These are phyloP conservation scores for Rhizophagus prolifer DNA, from an alignment of 192 early-diverging fungal genomes.

Conservation along the genomic window DNA sequence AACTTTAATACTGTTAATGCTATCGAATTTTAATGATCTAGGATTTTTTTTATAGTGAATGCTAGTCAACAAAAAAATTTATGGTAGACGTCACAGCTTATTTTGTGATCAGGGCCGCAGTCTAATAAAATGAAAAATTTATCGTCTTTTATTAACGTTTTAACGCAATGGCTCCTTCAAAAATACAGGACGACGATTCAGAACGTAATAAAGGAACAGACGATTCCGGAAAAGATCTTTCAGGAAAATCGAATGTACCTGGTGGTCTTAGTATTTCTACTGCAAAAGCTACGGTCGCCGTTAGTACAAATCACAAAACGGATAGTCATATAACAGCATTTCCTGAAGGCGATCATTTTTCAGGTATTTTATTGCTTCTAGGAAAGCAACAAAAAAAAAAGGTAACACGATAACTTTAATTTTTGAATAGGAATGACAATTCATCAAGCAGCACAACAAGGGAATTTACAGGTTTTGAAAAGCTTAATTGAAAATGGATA, in stretches of 20 bases:
- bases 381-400: not conserved
- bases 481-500: conserved; percentile 58
- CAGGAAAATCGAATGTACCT: not conserved
- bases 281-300: conserved; percentile 13
- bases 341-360: not conserved
- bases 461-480: conserved; percentile 57
- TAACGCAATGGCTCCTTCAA: not conserved
- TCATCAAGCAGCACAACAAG: conserved; percentile 73
- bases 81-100: too few relatives aligned
- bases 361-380: conserved; percentile 1
- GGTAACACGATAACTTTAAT: too few relatives aligned
- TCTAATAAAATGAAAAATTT: too few relatives aligned
- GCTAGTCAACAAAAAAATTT: too few relatives aligned
- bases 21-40: too few relatives aligned
- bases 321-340: not conserved
- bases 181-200: not conserved
- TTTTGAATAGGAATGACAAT: conserved; percentile 45
- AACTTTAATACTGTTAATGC: too few relatives aligned
- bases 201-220: not conserved
- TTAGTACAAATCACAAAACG: not conserved
- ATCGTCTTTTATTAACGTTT: too few relatives aligned
- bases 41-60: too few relatives aligned
- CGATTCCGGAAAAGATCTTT: not conserved
- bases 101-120: too few relatives aligned
- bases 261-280: conserved; percentile 1